Evolutionary conservation across 306 rosid genomes (phyloP), one percentile per base, ranked within the genome.

Genomic region (Dryas drummondii): DNA sequence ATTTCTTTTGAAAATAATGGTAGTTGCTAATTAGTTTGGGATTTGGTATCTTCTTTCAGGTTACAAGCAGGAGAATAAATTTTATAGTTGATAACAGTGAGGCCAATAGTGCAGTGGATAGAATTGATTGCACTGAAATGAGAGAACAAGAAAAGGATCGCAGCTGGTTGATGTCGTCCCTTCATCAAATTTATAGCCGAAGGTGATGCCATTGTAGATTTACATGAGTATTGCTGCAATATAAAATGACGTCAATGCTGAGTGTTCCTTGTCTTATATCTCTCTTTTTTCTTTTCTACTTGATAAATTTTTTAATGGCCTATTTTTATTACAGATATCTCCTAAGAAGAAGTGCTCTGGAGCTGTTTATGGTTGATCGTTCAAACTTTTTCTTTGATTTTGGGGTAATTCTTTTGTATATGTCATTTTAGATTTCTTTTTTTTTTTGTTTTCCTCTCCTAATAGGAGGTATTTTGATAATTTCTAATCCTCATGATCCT

Each of bases 321-420:
- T 68, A 5, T 73, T 73, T 58, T 57, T 56, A 37, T 51, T 59
- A 15, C 88, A 94, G 99, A 80, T 94, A 92, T 87, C 96, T 94
- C 67, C 91, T 94, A 52, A 86, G 98, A 88, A 89, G 97, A 89
- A 92, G 98, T 88, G 97, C 99, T 66, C 81, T 94, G 70, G 99
- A 94, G 87, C 87, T 94, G 77, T 92, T 94, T 83, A 86, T 89
- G 99, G 88, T 92, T 80, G 97, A 94, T 74, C 89, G 96, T 59
- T 90, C 97, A 41, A 94, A 90, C 85, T 90, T 82, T 87, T 94
- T 94, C 90, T 94, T 94, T 89, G 98, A 94, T 84, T 94, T 92
- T 45, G 97, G 89, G 97, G 99, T 94, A 94, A 56, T 61, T 79
- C 71, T 74, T 57, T 78, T 76, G 53, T 55, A 73, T 71, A 26